Evolutionary conservation across 345 rosid species (phyloP), one percentile per base, ranked within the genome.

Genomic region (Pistacia vera): DNA sequence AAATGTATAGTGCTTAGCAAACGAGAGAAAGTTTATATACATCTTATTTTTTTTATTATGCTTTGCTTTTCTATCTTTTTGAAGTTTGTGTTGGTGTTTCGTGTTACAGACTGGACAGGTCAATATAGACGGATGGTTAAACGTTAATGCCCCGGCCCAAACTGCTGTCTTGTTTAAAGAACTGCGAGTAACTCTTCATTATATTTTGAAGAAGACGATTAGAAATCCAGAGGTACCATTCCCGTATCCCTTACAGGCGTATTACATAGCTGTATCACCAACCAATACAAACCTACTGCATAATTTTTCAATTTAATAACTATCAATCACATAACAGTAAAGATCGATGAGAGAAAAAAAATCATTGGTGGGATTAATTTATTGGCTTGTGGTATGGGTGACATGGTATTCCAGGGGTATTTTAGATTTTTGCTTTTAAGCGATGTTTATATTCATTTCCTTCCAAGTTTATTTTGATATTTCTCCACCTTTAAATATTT

Each of bases 91-190:
- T 54, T 48, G 36, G 49, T 38, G 73, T 28, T 78, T 49, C 18
- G 49, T 46, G 55, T 66, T 75, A 66, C 88, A 95, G 97, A 82
- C 86, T 56, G 93, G 97, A 77, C 70, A 83, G 75, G 89, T 95
- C 20, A 84, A 83, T 1, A 74, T 92, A 46, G 98, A 95, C 83
- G 95, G 96, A 78, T 92, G 97, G 98, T 73, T 91, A 71, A 92
- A 89, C 84, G 76, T 95, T 84, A 81, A 88, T 70, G 97, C 98
- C 54, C 90, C 97, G 56, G 98, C 97, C 13, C 98, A 92, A 78
- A 91, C 89, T n/a, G 98, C 97, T 44, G 97, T 92, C 77, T 80
- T 95, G 83, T 92, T 93, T 72, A 92, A 91, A 89, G 91, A 90
- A 86, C 90, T 95, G 22, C 87, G 97, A 41, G 81, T 79, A 68